A percentile compares a stretch with the other conserved stretches of the same genome.
These are phyloP conservation scores for Ensete ventricosum DNA, from an alignment of 176 grass and related monocot species.

Conservation along the genomic window DNA sequence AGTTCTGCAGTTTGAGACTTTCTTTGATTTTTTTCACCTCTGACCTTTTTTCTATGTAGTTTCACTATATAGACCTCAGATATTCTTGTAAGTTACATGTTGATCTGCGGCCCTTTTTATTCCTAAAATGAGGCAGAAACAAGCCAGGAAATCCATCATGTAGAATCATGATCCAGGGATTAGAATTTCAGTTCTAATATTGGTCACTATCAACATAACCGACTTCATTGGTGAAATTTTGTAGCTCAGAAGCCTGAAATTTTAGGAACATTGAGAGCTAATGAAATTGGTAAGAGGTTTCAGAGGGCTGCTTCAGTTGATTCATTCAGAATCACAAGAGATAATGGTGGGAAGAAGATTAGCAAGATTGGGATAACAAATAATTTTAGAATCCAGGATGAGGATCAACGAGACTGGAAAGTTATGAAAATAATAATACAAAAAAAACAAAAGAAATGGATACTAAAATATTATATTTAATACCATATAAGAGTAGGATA, in stretches of 20 bases:
- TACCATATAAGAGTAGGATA: no score
- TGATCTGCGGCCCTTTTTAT: background rate
- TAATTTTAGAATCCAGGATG: no score
- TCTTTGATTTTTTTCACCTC: background rate
- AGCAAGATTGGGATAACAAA: no score
- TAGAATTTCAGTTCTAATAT: background rate
- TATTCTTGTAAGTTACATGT: background rate
- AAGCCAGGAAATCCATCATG: background rate
- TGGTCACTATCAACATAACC: background rate
- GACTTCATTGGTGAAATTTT: background rate
- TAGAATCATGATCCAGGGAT: background rate
- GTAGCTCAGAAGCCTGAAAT: background rate
- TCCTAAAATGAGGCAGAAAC: background rate
- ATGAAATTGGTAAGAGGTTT: no score
- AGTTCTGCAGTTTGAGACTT: background rate
- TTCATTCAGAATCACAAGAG: no score
- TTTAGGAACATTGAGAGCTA: background rate
- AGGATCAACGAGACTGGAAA: no score
- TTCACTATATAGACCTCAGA: background rate
- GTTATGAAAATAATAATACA: no score
- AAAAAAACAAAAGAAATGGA: no score
- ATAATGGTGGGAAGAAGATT: no score
- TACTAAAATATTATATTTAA: no score
- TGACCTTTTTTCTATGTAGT: background rate
- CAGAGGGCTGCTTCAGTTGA: no score